Conservation (phyloP, 352 stramenopile genomes). For the Pythium guiyangense region DNA sequence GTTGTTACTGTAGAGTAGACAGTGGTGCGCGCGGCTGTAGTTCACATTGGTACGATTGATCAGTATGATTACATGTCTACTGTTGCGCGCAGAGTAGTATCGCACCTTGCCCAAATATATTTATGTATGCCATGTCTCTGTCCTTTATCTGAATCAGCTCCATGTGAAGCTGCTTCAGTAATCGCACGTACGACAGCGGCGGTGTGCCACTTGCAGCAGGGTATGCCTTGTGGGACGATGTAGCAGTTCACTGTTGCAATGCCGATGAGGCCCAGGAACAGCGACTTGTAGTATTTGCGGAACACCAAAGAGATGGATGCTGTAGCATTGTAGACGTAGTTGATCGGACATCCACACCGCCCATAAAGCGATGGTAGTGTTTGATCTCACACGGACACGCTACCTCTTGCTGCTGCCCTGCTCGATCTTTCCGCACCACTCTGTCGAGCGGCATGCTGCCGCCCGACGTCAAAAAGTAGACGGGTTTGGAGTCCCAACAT, state of each 20-base stretch:
- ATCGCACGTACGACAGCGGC: not conserved
- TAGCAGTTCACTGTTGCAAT: constrained; percentile 13
- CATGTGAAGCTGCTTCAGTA: not conserved
- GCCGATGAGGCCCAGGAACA: constrained; percentile 13
- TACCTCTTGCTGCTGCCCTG: constrained; percentile 1
- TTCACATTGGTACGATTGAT: too few species aligned
- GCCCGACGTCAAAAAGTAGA: not conserved
- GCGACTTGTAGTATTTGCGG: constrained; percentile 15
- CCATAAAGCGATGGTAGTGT: constrained; percentile 12
- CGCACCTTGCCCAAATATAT: not conserved
- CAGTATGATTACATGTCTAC: too few species aligned
- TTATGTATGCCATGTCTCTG: not conserved
- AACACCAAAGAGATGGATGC: constrained; percentile 1
- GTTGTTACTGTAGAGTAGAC: not conserved
- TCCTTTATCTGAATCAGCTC: not conserved
- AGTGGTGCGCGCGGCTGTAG: not conserved
- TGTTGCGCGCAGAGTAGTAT: too few species aligned
- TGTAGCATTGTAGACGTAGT: not conserved
- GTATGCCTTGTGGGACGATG: constrained; percentile 2
- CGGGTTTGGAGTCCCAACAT: not conserved
- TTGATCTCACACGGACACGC: constrained; percentile 6
- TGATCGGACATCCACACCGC: constrained; percentile 11
- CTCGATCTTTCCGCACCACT: not conserved
- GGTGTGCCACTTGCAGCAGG: not conserved
- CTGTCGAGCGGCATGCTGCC: not conserved